Evolutionary conservation across 805 yeast species (phyloP).

Genomic region (Wickerhamomyces ciferrii): DNA sequence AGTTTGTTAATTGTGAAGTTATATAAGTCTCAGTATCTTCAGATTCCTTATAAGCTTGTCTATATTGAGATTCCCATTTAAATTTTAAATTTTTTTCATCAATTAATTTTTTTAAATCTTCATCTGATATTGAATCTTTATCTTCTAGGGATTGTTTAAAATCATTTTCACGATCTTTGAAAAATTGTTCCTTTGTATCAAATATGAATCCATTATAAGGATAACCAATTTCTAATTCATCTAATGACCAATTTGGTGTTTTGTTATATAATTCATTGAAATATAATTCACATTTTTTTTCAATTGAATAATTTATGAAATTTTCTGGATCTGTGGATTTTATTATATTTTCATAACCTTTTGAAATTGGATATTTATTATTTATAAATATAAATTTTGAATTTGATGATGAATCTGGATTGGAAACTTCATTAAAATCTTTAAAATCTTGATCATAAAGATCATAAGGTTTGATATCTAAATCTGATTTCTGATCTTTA

Average conservation of each 20-base stretch:
- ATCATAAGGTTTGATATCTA: not conserved
- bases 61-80: conserved; percentile 15
- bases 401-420: too few species aligned
- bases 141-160: conserved; percentile 10
- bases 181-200: conserved; percentile 17
- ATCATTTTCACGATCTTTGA: conserved; percentile 11
- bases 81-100: conserved; percentile 5
- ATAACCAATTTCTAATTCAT: conserved; percentile 13
- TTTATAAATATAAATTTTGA: conserved; percentile 14
- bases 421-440: not conserved
- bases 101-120: conserved; percentile 7
- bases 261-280: conserved; percentile 11
- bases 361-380: conserved; percentile 14
- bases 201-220: conserved; percentile 19
- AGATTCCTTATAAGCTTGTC: conserved; percentile 9
- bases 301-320: conserved; percentile 8
- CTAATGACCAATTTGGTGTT: conserved; percentile 19
- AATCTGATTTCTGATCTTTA: not conserved
- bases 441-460: not conserved
- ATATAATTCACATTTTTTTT: conserved; percentile 13
- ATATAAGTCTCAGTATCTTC: conserved; percentile 18
- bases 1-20: conserved; percentile 17
- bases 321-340: conserved; percentile 9
- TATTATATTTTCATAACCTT: conserved; percentile 15
- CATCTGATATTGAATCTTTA: conserved; percentile 7